Evolutionary conservation across 805 yeast species (phyloP), one percentile per base, ranked within the genome.

Genomic region (Candida rishiriensis): DNA sequence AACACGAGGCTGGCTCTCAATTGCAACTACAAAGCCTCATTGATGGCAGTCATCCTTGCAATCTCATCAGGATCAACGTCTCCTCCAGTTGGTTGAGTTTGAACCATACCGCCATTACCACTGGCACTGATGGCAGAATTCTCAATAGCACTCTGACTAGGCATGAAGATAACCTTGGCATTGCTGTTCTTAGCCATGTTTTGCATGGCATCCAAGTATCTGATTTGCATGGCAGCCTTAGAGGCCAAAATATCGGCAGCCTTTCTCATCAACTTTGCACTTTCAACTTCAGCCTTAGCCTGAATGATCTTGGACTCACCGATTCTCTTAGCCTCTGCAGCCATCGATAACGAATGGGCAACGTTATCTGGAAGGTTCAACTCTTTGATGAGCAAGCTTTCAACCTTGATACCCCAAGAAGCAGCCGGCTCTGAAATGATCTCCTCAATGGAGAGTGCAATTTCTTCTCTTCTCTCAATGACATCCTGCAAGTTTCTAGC

Each of bases 141-240:
- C 40, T 71, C 76, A 47, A 69, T 60, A 13, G 69, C 70, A 39
- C 59, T 61, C 38, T 73, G 68, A 34, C 71, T 61, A 6, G 89
- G 88, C 88, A 83, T 83, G 62, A 83, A 83, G 29, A 83, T 82
- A 42, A 83, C 88, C 63, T 81, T 79, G n/a, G 85, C 66, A 46
- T 76, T 74, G 1, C 87, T 67, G 41, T 72, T 57, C 49, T 67
- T 76, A 31, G 87, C 84, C 88, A 83, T 83, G 48, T 69, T 70
- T 64, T 81, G 87, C 80, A 83, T 79, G n/a, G 88, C 88, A 55
- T 83, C 89, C 63, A 83, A 71, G 58, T 83, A 83, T 63, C 89
- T 69, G 60, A 83, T 83, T 68, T 83, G 88, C 85, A 83, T 81
- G 28, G 88, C 89, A 12, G 88, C 79, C 52, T 81, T 81, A 34